Conservation (phyloP, 2,329 filamentous ascomycete genomes). For the Pseudofabraea citricarpa region DNA sequence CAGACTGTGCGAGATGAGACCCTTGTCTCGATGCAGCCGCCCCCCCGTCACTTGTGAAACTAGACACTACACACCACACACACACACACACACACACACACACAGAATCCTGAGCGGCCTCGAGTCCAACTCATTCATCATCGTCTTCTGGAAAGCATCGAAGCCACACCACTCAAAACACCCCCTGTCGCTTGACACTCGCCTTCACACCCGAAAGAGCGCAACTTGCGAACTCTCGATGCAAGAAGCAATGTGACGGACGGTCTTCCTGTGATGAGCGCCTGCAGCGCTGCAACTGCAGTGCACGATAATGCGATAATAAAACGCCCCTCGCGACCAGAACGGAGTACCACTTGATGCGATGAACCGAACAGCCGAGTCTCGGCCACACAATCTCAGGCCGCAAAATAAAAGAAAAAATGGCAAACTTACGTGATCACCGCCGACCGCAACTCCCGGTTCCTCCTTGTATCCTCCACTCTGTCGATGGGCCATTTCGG, state of each 20-base stretch:
- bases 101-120: too few species aligned
- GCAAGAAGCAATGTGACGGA: neutral
- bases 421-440: slow-evolving; percentile 39
- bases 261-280: too few species aligned
- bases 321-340: too few species aligned
- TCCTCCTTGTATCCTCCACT: slow-evolving; percentile 40
- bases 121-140: slow-evolving; percentile 9
- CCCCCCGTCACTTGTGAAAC: too few species aligned
- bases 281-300: too few species aligned
- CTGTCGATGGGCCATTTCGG: slow-evolving; percentile 27
- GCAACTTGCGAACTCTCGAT: slow-evolving; percentile 18
- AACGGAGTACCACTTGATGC: too few species aligned
- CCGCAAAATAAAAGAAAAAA: slow-evolving; percentile 10
- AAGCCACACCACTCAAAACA: slow-evolving; percentile 16
- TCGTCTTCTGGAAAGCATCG: slow-evolving; percentile 8
- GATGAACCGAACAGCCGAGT: slow-evolving; percentile 1
- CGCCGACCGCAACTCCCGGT: slow-evolving; percentile 27
- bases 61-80: too few species aligned
- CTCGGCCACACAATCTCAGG: neutral
- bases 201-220: slow-evolving; percentile 12
- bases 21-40: slow-evolving; percentile 16
- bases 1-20: too few species aligned
- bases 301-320: neutral
- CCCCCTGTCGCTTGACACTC: slow-evolving; percentile 4
- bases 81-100: neutral